Percentiles rank a stretch among this genome's conserved stretches.
These are phyloP conservation scores for Infundibulicybe gibba DNA, from an alignment of 768 basidiomycete species.

Conservation along the genomic window DNA sequence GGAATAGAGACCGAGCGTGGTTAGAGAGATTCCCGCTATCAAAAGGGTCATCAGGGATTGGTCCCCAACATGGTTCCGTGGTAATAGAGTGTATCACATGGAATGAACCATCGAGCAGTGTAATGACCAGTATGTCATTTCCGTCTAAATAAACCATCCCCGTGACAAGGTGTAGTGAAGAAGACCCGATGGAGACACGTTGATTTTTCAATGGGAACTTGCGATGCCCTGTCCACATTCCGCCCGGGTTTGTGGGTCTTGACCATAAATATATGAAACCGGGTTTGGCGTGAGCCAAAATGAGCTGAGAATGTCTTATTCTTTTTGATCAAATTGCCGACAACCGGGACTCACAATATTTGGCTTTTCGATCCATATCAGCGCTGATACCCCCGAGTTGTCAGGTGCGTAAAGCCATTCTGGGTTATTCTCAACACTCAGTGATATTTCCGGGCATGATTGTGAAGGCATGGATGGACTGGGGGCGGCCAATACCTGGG, in stretches of 20 bases:
- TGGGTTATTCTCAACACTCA: constrained; percentile 23
- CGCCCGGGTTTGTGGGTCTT: constrained; percentile 16
- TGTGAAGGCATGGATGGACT: background rate
- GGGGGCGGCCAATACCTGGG: constrained; percentile 33
- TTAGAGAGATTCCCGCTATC: constrained; percentile 43
- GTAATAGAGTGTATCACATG: constrained; percentile 55
- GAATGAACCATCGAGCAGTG: constrained; percentile 69
- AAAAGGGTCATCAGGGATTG: constrained; percentile 17
- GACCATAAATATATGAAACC: constrained; percentile 62
- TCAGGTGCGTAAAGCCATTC: constrained; percentile 30
- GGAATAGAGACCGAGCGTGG: constrained; percentile 48
- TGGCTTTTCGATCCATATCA: constrained; percentile 51
- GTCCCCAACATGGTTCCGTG: constrained; percentile 37
- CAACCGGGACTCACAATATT: constrained; percentile 23
- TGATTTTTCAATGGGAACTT: constrained; percentile 41
- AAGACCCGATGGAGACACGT: constrained; percentile 53
- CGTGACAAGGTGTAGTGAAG: constrained; percentile 53
- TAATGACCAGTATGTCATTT: constrained; percentile 52
- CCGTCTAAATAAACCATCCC: constrained; percentile 52
- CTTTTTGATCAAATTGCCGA: constrained; percentile 1
- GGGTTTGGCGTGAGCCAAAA: constrained; percentile 58
- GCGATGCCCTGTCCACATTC: constrained; percentile 47
- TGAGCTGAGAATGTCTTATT: constrained; percentile 29
- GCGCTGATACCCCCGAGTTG: constrained; percentile 41
- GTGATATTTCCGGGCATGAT: constrained; percentile 2